Evolutionary conservation across 2,329 filamentous ascomycete species (phyloP), one percentile per base, ranked within the genome.

Genomic region (Plenodomus tracheiphilus): DNA sequence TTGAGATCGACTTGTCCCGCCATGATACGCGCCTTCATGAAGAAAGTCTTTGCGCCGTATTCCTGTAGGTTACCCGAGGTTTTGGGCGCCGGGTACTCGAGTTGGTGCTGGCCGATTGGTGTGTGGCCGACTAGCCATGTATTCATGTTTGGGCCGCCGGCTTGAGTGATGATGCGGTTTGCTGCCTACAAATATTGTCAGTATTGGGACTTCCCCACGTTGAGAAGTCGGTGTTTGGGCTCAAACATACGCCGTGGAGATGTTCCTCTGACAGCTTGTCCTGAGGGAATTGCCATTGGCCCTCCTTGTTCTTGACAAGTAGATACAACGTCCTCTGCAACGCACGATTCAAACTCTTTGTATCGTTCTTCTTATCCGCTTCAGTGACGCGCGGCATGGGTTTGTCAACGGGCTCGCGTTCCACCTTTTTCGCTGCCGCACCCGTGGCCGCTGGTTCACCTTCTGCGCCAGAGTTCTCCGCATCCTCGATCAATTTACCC

Each of bases 11-110:
- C 91, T 76, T 97, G 94, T n/a, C 94, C 94, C 28, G 92, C 91
- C 88, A 97, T 90, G 72, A 99, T 97, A 56, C 94, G 85, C 42
- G 85, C 89, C 80, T 97, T 97, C 79, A 97, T 84, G 81, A 96
- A 97, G 75, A 99, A 99, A 2, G 86, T 86, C 81, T 96, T 97
- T 66, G 88, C 83, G 45, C 89, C 91, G 47, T 80, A 75, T 46
- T 80, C 74, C 58, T 78, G 67, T 56, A 55, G 55, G 2, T 18
- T 15, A 18, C 62, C 64, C 4, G 57, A 47, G 1, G 58, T 34
- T 2, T 48, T 55, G 3, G 58, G 42, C 25, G 58, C 67, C 72
- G 61, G 80, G 80, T 79, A 80, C 54, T 84, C 76, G 53, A 77
- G 77, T 59, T 89, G 79, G 66, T 88, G 76, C 75, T 97, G 88